phyloP scores from a whole-genome alignment of 2,329 filamentous ascomycete species.

The Ophiocordyceps polyrhachis-furcata region DNA sequence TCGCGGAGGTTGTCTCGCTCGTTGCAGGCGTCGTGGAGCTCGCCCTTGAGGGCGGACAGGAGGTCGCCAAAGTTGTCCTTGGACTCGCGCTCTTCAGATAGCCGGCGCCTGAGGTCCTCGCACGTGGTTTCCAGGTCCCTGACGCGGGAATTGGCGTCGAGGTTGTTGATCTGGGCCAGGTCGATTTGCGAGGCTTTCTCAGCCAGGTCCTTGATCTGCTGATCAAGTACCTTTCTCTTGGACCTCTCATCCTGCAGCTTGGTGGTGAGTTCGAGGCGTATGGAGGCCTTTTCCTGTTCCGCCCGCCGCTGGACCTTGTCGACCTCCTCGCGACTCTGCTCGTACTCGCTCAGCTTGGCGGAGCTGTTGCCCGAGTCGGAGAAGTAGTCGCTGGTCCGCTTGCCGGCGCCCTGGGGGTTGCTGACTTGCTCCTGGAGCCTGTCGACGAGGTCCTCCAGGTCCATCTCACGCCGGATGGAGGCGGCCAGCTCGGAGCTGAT shows the following conservation, averaged over 20 bases:
- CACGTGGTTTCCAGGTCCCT: constrained; percentile 64
- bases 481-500: constrained; percentile 83
- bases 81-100: constrained; percentile 68
- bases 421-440: constrained; percentile 61
- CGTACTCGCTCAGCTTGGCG: constrained; percentile 52
- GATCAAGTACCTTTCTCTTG: constrained; percentile 57
- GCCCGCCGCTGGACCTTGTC: constrained; percentile 66
- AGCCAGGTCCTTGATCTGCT: constrained; percentile 67
- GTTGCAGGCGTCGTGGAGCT: constrained; percentile 65
- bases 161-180: constrained; percentile 31
- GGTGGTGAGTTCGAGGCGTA: constrained; percentile 67
- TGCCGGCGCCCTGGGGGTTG: constrained; percentile 36
- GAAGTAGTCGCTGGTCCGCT: constrained; percentile 90
- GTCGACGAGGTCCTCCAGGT: constrained; percentile 86
- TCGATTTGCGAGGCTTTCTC: constrained; percentile 52
- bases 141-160: constrained; percentile 41
- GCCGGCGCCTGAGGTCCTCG: constrained; percentile 64
- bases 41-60: constrained; percentile 61
- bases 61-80: constrained; percentile 93
- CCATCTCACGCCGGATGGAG: constrained; percentile 90
- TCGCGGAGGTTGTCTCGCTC: constrained; percentile 86
- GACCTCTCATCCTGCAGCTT: constrained; percentile 77
- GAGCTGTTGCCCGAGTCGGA: constrained; percentile 89
- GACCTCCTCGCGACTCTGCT: constrained; percentile 49
- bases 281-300: constrained; percentile 78